These are phyloP conservation scores for Aspergillus brasiliensis DNA, from an alignment of 2,329 filamentous ascomycete genomes.

Conservation along the genomic window DNA sequence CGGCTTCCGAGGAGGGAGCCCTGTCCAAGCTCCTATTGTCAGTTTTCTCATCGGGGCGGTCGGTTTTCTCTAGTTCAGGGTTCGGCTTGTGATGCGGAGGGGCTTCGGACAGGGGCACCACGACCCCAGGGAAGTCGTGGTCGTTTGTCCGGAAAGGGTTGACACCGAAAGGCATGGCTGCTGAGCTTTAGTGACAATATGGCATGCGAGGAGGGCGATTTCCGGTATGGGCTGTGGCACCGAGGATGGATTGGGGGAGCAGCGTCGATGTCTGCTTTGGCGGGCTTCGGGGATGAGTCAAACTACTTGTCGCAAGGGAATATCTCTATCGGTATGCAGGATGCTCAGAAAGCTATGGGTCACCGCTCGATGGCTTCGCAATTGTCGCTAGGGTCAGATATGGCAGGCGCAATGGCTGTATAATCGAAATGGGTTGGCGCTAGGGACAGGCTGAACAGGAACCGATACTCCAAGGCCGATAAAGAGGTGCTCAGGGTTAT, in stretches of 20 bases:
- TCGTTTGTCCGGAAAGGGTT: slow-evolving; percentile 56
- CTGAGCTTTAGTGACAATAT: slow-evolving; percentile 10
- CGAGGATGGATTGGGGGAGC: neutral
- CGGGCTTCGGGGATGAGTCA: neutral
- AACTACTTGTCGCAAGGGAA: slow-evolving; percentile 1
- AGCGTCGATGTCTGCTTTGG: neutral
- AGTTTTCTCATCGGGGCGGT: slow-evolving; percentile 38
- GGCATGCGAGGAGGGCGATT: slow-evolving; percentile 5
- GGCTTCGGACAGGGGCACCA: slow-evolving; percentile 53
- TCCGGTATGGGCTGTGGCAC: neutral
- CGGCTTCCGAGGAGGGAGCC: slow-evolving; percentile 41
- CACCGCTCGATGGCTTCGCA: slow-evolving; percentile 2
- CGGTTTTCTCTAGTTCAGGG: slow-evolving; percentile 27
- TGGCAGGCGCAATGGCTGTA: slow-evolving; percentile 11
- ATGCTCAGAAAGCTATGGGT: neutral
- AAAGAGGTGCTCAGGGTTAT: neutral
- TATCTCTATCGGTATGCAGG: neutral
- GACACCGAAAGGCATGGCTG: slow-evolving; percentile 38
- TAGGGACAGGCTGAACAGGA: neutral
- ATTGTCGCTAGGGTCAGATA: slow-evolving; percentile 11
- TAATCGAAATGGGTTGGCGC: neutral
- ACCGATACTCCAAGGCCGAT: neutral
- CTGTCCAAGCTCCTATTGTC: slow-evolving; percentile 37
- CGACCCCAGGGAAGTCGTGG: slow-evolving; percentile 53
- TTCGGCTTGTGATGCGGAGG: slow-evolving; percentile 35